Conservation (phyloP, 2,329 filamentous ascomycete species). For the Hypocreales sp. region DNA sequence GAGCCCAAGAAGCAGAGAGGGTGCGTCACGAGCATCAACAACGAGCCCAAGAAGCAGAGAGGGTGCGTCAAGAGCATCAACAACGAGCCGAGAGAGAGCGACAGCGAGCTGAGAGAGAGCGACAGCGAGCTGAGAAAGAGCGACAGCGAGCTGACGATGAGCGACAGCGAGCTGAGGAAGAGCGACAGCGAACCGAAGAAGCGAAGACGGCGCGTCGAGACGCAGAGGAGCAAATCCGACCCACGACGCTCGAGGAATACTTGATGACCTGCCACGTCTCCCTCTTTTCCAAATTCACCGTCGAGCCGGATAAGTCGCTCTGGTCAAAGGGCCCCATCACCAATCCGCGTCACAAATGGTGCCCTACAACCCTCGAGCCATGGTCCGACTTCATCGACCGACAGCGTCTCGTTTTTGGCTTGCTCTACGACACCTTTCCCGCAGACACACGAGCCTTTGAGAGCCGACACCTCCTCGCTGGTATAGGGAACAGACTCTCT, state of each 20-base stretch:
- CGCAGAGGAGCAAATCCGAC: not conserved
- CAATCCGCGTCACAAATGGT: constrained; percentile 14
- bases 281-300: constrained; percentile 9
- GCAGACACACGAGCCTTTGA: constrained; percentile 11
- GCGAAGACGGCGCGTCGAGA: no score
- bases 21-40: no score
- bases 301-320: constrained; percentile 11
- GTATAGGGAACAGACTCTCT: constrained; percentile 8
- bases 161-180: no score
- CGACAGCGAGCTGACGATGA: no score
- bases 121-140: no score
- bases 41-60: no score
- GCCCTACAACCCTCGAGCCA: constrained; percentile 11
- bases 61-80: no score
- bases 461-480: constrained; percentile 7
- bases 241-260: constrained; percentile 15
- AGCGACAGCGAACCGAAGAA: no score
- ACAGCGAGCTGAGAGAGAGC: no score
- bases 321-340: constrained; percentile 12
- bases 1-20: no score
- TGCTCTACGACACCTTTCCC: constrained; percentile 8
- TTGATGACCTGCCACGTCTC: constrained; percentile 12
- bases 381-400: constrained; percentile 14
- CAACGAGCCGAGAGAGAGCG: no score
- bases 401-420: constrained; percentile 9